Evolutionary conservation across 768 basidiomycete species (phyloP).

Genomic region (Russula lepida): DNA sequence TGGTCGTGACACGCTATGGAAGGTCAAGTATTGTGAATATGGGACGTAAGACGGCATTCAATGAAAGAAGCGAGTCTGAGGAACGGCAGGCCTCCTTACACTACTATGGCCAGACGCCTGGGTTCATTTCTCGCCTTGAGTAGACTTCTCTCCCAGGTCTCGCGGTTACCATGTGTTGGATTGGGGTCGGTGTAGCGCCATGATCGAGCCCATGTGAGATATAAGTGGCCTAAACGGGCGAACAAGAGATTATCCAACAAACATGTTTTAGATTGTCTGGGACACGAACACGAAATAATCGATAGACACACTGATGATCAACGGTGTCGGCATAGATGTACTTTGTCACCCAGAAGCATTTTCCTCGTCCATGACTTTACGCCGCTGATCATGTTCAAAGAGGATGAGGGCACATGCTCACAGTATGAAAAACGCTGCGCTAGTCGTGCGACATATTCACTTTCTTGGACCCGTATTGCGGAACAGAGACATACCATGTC

Average conservation of each 20-base stretch:
- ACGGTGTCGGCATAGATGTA: constrained; percentile 35
- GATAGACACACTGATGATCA: constrained; percentile 35
- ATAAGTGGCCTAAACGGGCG: no score
- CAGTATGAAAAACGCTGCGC: background rate
- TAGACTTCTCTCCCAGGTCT: no score
- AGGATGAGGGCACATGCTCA: constrained; percentile 27
- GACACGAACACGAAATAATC: background rate
- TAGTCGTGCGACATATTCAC: constrained; percentile 31
- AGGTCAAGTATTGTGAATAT: constrained; percentile 65
- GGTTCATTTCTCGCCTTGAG: no score
- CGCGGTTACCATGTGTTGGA: no score
- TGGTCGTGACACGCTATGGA: constrained; percentile 36
- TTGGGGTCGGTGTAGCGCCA: no score
- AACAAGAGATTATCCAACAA: constrained; percentile 40
- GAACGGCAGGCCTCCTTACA: constrained; percentile 59
- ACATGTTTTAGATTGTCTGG: constrained; percentile 36
- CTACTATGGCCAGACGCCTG: no score
- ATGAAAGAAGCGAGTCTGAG: constrained; percentile 34
- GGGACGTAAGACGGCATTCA: background rate
- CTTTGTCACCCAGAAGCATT: constrained; percentile 34
- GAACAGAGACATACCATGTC: constrained; percentile 48
- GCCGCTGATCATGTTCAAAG: constrained; percentile 41
- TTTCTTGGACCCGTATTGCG: constrained; percentile 35
- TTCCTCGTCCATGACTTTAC: constrained; percentile 39
- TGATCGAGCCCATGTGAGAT: no score